Evolutionary conservation across 495 filamentous ascomycete genomes (phyloP), one percentile per base, ranked within the genome.

Genomic region (Xanthoparmelia taractica): DNA sequence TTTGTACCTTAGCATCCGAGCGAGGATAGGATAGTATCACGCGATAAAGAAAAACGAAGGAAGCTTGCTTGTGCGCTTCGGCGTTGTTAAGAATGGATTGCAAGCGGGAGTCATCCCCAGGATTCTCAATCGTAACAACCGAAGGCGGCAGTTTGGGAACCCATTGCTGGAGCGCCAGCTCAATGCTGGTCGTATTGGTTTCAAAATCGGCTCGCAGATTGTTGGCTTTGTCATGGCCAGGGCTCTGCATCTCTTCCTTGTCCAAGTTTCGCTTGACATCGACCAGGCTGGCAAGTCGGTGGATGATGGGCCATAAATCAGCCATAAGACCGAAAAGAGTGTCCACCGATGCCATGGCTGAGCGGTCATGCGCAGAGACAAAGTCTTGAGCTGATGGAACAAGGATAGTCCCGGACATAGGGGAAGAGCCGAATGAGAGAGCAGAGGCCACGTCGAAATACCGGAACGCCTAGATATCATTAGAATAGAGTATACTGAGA

Each of bases 391-490:
- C 70, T 4, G 74, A 72, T n/a, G 67, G 59, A 25, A 72, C 63
- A 8, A 71, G 58, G 7, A 81, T 81, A 17, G 81, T 79, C 4
- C 73, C 76, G 13, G 79, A 80, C 56, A 84, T 74, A 5, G 84
- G 82, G 11, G 82, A 71, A 11, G 82, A 81, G 62, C 82, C 83
- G 48, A 84, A 77, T n/a, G 84, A 86, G 50, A 86, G 73, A 10
- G 84, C 84, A 12, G 82, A 77, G 25, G 85, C 84, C 20, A 86
- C 84, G 67, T 86, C 84, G 72, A 85, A 86, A 66, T 85, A 86
- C 8, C 82, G 78, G 62, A 86, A 86, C 4, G 82, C 82, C 81
- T 85, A 48, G 5, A 41, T 34, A 20, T 2, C 8, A 57, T 58
- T 11, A 68, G 50, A 45, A 17, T 10, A n/a, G 67, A 38, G n/a